Base-by-base conservation (phyloP, 163 green algal genomes). In the Coccomyxa subellipsoidea region DNA sequence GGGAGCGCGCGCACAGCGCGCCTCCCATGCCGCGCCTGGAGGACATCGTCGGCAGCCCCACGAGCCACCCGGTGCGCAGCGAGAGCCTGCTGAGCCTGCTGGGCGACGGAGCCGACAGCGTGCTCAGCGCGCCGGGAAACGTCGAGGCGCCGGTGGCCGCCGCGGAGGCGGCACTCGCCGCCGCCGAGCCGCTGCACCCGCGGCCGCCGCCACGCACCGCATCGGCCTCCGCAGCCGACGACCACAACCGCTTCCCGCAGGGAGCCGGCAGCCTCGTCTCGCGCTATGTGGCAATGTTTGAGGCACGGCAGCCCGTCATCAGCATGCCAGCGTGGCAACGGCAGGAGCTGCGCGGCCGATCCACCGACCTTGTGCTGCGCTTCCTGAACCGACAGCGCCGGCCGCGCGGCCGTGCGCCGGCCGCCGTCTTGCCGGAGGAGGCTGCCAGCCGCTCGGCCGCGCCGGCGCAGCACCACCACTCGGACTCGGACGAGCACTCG, bases 261-360 rank as follows among this genome's bases (percentile, higher is more conserved):
- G 29, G 29, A 18, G 6, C 29, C 18, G 27, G 29, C 8, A 73
- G 66, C 66, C 21, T 32, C 2, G 66, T 73, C 8, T 73, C 66
- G 29, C 66, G 66, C 66, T 73, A 73, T 36, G 66, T 73, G 21
- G 2, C 66, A 9, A 78, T 78, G 72, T 53, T 78, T 23, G 36
- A 40, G 72, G 66, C 66, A 23, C 66, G 66, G 21, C 27, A 73
- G 29, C 66, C n/a, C 27, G n/a, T 73, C 29, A 73, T 73, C 66
- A 73, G 66, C 66, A 78, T 54, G 72, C 72, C 72, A 32, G 72
- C 72, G 2, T 78, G 77, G 77, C 34, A 59, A 38, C 76, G 76
- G 21, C 38, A 25, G 35, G 31, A 70, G 35, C 31, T 54, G 32
- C 27, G 76, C 38, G 25, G n/a, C 66, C 2, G n/a, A 32, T 73